These are phyloP conservation scores for Raphanus hybrid DNA, from an alignment of 441 rosid species.

Conservation along the genomic window DNA sequence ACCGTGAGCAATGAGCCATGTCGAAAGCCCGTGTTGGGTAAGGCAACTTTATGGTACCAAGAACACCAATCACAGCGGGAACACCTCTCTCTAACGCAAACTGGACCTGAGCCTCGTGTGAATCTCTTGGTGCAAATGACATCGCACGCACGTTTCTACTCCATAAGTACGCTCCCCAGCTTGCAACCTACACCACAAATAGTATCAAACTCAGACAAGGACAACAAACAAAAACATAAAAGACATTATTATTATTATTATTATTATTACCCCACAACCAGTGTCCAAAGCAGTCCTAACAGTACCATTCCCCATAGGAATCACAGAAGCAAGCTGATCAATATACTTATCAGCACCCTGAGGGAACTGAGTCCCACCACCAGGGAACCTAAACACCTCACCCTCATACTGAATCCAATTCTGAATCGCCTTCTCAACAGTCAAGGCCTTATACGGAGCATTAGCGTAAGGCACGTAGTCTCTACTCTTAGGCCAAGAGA, in stretches of 20 bases:
- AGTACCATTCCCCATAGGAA: conserved; percentile 85
- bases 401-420: conserved; percentile 99
- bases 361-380: conserved; percentile 99
- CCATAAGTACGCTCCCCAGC: conserved; percentile 98
- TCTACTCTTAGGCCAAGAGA: conserved; percentile 98
- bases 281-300: conserved; percentile 98
- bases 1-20: conserved; percentile 99
- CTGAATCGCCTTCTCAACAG: conserved; percentile 98
- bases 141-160: conserved; percentile 91
- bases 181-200: conserved; percentile 70
- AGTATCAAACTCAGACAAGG: not conserved
- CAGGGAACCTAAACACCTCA: conserved; percentile 91
- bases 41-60: conserved; percentile 88
- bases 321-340: conserved; percentile 87
- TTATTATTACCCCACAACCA: conserved; percentile 84
- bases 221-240: not conserved
- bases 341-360: conserved; percentile 98
- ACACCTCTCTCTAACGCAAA: conserved; percentile 99
- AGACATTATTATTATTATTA: conserved; percentile 10
- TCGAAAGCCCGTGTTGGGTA: conserved; percentile 93
- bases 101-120: conserved; percentile 98
- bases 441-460: conserved; percentile 96
- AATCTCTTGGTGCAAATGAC: conserved; percentile 99
- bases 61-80: conserved; percentile 97
- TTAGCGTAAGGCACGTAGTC: conserved; percentile 96